phyloP scores from a whole-genome alignment of 305 asterid species.

The Solanum chacoense region DNA sequence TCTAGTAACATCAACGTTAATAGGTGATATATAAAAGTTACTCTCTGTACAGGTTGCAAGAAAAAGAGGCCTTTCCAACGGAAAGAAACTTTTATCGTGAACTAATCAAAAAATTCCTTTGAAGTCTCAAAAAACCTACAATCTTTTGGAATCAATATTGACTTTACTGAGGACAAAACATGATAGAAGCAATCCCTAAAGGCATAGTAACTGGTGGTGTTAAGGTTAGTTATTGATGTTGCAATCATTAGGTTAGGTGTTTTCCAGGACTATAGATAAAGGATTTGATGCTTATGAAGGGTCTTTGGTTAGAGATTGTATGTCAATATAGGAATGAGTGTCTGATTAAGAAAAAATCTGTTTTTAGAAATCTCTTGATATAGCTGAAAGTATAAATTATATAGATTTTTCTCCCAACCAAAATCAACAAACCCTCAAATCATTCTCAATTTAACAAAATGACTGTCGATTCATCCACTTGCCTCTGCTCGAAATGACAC shows the following conservation, averaged over 20 bases:
- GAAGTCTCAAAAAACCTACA: neutral
- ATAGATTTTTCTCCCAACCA: neutral
- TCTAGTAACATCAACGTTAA: neutral
- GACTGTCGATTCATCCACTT: neutral
- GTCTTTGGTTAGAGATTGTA: neutral
- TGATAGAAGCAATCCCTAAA: neutral
- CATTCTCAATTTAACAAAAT: neutral
- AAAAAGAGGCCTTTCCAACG: neutral
- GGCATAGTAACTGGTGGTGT: neutral
- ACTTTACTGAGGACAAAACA: neutral
- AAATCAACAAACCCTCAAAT: neutral
- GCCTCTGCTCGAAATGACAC: neutral
- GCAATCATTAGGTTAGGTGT: neutral
- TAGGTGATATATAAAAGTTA: neutral
- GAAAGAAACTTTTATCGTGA: neutral
- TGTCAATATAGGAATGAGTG: neutral
- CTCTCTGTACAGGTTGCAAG: neutral
- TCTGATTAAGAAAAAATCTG: neutral
- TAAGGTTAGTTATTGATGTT: neutral
- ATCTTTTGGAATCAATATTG: neutral
- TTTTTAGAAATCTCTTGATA: neutral
- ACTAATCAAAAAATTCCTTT: neutral
- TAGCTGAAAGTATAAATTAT: neutral
- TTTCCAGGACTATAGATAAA: neutral
- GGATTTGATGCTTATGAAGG: neutral